Evolutionary conservation across 2,329 filamentous ascomycete genomes (phyloP).

Genomic region (Gliomastix tumulicola): DNA sequence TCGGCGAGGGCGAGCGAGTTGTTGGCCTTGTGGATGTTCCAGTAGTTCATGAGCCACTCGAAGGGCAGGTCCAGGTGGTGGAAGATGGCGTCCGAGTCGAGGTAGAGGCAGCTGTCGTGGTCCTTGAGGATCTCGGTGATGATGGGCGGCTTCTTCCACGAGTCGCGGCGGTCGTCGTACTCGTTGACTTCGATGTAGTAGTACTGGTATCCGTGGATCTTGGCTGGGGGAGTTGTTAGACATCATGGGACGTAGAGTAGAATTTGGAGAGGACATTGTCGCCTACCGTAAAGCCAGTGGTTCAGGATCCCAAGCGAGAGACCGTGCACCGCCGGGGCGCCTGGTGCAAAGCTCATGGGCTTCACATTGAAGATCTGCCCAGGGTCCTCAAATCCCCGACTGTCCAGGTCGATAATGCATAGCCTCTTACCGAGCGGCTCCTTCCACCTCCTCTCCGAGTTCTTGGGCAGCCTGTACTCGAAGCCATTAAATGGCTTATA

Average conservation of each 20-base stretch:
- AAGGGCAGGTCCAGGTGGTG: constrained; percentile 33
- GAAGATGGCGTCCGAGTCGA: constrained; percentile 39
- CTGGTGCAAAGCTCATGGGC: constrained; percentile 27
- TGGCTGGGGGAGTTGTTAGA: constrained; percentile 23
- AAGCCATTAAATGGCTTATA: too few relatives aligned
- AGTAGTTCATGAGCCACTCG: constrained; percentile 41
- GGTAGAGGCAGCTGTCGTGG: constrained; percentile 33
- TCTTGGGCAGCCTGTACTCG: too few relatives aligned
- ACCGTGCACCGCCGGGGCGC: constrained; percentile 20
- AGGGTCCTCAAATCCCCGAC: constrained; percentile 25
- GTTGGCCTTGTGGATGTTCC: constrained; percentile 27
- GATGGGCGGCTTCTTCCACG: constrained; percentile 37
- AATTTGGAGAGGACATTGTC: not conserved
- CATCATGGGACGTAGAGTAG: constrained; percentile 7
- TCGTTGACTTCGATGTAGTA: constrained; percentile 32
- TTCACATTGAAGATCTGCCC: constrained; percentile 25
- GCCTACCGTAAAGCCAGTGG: constrained; percentile 34
- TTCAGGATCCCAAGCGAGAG: constrained; percentile 33
- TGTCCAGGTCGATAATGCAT: constrained; percentile 38
- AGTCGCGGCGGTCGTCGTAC: constrained; percentile 31
- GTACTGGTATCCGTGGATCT: constrained; percentile 40
- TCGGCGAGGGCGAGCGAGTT: constrained; percentile 33
- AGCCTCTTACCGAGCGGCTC: constrained; percentile 27
- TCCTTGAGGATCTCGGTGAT: constrained; percentile 32
- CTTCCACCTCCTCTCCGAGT: too few relatives aligned